Conservation (phyloP, 192 early-diverging fungal genomes). For the Rhizoclosmatium globosum region DNA sequence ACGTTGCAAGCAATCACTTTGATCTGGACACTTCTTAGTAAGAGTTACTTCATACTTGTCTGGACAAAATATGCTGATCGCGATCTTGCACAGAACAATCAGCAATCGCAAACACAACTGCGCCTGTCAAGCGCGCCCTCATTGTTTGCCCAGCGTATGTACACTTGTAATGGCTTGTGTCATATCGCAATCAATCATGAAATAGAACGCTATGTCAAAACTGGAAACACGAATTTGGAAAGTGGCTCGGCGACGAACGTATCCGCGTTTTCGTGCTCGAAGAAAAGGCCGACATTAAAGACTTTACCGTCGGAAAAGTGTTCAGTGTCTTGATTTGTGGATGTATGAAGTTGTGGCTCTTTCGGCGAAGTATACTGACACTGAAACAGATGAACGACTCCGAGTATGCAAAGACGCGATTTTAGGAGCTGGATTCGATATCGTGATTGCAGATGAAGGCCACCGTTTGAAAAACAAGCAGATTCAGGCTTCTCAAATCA, state of each 20-base stretch:
- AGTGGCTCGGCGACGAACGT: constrained; percentile 63
- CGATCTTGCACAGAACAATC: background rate
- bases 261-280: constrained; percentile 32
- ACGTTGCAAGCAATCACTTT: constrained; percentile 59
- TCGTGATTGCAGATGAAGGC: constrained; percentile 58
- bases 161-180: no score
- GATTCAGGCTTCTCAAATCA: constrained; percentile 40
- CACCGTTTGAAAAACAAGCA: constrained; percentile 56
- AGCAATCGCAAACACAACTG: background rate
- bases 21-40: constrained; percentile 56
- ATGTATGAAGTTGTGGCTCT: constrained; percentile 17
- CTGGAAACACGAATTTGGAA: constrained; percentile 65
- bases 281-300: background rate
- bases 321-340: constrained; percentile 37
- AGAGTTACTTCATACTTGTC: constrained; percentile 19
- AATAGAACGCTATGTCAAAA: constrained; percentile 45
- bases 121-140: constrained; percentile 38
- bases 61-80: background rate
- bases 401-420: constrained; percentile 33
- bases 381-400: constrained; percentile 34
- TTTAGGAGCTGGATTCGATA: constrained; percentile 37
- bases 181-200: background rate
- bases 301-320: constrained; percentile 28
- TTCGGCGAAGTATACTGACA: no score
- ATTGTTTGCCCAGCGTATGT: background rate